Conservation (phyloP, 306 rosid species). For the Albizia julibrissin region DNA sequence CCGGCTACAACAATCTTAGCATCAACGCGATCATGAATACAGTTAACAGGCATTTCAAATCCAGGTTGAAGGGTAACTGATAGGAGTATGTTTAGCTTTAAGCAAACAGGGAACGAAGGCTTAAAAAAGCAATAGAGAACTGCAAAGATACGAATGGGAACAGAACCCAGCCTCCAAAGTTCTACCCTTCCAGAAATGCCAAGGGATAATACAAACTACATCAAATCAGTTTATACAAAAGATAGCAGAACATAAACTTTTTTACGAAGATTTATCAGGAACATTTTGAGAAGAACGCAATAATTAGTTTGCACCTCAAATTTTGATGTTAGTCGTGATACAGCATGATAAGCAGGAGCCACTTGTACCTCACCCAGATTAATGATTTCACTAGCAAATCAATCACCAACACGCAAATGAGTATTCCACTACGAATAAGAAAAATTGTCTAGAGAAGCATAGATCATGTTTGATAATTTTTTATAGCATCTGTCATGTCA, state of each 20-base stretch:
- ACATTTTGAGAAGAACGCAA: neutral
- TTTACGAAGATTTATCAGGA: neutral
- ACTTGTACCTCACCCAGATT: no score
- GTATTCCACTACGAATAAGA: no score
- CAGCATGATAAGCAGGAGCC: slow-evolving; percentile 62
- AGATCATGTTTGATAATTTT: no score
- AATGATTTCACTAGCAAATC: no score
- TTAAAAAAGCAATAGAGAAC: slow-evolving; percentile 13
- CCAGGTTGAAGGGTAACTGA: neutral
- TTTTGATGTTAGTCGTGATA: slow-evolving; percentile 61
- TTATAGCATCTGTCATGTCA: no score
- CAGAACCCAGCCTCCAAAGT: slow-evolving; percentile 24
- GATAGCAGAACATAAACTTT: neutral
- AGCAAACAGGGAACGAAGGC: neutral
- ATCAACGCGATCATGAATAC: slow-evolving; percentile 70
- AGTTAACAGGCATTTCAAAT: slow-evolving; percentile 20
- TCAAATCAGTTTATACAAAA: neutral
- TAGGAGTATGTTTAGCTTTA: neutral
- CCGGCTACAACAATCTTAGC: slow-evolving; percentile 84
- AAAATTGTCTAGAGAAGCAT: no score
- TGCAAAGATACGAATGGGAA: slow-evolving; percentile 19
- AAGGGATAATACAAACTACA: neutral
- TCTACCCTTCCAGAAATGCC: slow-evolving; percentile 15
- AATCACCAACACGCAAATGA: no score
- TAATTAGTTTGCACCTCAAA: slow-evolving; percentile 50